Evolutionary conservation across 805 yeast genomes (phyloP).

Genomic region (Jamesozyma rosinii): DNA sequence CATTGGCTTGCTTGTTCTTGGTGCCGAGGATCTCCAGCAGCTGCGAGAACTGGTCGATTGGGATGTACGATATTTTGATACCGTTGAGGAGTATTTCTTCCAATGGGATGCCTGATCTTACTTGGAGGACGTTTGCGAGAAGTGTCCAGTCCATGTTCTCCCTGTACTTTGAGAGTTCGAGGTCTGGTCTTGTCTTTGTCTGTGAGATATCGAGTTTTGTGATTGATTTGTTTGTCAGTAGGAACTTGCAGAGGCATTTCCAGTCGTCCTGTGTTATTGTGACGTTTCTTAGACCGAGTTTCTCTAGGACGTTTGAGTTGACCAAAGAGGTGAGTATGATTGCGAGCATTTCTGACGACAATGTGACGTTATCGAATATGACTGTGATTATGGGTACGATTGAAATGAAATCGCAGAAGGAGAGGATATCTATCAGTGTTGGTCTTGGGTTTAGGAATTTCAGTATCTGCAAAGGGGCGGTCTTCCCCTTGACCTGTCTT

Average conservation of each 20-base stretch:
- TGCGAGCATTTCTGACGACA: constrained; percentile 68
- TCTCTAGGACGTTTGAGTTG: constrained; percentile 56
- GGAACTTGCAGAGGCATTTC: constrained; percentile 67
- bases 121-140: constrained; percentile 56
- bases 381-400: constrained; percentile 74
- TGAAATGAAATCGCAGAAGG: constrained; percentile 81
- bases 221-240: constrained; percentile 51
- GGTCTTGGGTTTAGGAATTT: constrained; percentile 83
- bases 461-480: constrained; percentile 62
- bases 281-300: constrained; percentile 70
- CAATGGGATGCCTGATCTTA: constrained; percentile 52
- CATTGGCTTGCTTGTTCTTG: constrained; percentile 24
- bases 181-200: constrained; percentile 35
- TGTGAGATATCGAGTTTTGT: constrained; percentile 65
- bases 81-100: constrained; percentile 78
- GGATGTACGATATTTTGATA: constrained; percentile 50
- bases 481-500: constrained; percentile 70
- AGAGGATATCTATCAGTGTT: constrained; percentile 74
- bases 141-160: constrained; percentile 78
- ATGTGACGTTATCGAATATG: constrained; percentile 66
- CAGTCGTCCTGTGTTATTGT: constrained; percentile 66
- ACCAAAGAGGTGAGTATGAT: constrained; percentile 62
- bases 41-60: constrained; percentile 38
- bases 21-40: constrained; percentile 49
- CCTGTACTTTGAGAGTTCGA: constrained; percentile 37